Percentiles rank a stretch among this genome's conserved stretches.
phyloP scores from a whole-genome alignment of 1,284 basidiomycete genomes.

The Moesziomyces parantarcticus region DNA sequence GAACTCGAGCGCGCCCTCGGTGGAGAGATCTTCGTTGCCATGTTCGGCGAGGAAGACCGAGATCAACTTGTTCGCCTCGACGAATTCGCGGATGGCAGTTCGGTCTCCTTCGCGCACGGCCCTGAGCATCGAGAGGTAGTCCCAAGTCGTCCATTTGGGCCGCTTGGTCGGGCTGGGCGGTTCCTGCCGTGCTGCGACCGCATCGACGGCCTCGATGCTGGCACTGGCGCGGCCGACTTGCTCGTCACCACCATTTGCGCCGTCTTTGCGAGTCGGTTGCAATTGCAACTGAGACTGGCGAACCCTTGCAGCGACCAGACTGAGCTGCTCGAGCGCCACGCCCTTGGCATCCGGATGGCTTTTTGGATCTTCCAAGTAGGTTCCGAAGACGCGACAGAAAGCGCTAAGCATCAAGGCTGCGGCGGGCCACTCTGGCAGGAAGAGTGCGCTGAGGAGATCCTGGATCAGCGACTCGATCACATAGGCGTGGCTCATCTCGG shows the following conservation, averaged over 20 bases:
- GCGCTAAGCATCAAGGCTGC: conserved; percentile 76
- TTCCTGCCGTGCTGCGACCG: background rate
- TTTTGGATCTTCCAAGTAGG: conserved; percentile 78
- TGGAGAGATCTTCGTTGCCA: conserved; percentile 47
- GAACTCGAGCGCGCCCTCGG: conserved; percentile 45
- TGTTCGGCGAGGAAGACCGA: conserved; percentile 74
- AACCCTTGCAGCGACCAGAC: conserved; percentile 85
- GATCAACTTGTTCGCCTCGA: conserved; percentile 75
- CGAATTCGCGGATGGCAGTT: conserved; percentile 74
- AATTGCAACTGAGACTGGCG: conserved; percentile 68
- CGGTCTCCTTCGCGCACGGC: conserved; percentile 67
- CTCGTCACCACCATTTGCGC: background rate
- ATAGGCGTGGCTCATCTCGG: conserved; percentile 74
- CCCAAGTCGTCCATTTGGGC: conserved; percentile 24
- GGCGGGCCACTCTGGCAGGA: conserved; percentile 96
- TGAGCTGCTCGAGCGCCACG: conserved; percentile 90
- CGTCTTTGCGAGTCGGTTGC: conserved; percentile 6
- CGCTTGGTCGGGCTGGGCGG: conserved; percentile 10
- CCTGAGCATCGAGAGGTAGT: conserved; percentile 40
- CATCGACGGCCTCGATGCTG: background rate
- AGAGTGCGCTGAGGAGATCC: conserved; percentile 87
- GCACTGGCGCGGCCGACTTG: background rate
- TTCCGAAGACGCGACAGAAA: conserved; percentile 53
- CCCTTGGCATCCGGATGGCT: conserved; percentile 73
- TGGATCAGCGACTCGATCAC: conserved; percentile 90